Evolutionary conservation across 1,284 basidiomycete genomes (phyloP).

Genomic region (Sporisorium exsertum): DNA sequence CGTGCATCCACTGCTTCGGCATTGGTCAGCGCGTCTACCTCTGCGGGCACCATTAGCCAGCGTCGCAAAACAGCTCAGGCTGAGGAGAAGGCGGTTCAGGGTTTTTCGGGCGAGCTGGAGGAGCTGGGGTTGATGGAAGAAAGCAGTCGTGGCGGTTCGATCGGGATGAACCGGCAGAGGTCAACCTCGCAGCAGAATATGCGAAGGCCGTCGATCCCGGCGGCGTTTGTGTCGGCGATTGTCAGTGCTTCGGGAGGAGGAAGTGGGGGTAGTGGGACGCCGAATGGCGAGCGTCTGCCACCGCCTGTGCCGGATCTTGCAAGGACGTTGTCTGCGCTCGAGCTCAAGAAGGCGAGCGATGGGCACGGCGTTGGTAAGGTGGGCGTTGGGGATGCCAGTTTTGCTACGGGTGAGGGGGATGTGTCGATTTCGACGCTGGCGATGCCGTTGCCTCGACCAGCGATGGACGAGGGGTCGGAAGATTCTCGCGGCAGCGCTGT

Average conservation of each 20-base stretch:
- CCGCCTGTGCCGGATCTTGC: constrained; percentile 56
- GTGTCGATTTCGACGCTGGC: constrained; percentile 10
- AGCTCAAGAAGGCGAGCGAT: constrained; percentile 15
- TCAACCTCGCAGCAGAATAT: constrained; percentile 55
- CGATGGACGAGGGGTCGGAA: neutral
- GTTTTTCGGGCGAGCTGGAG: constrained; percentile 10
- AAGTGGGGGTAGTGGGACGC: neutral
- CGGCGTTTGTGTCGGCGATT: constrained; percentile 42
- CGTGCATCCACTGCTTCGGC: constrained; percentile 35
- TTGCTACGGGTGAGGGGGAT: constrained; percentile 8
- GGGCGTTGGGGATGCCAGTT: neutral
- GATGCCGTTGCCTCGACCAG: constrained; percentile 32
- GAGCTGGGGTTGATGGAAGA: constrained; percentile 5
- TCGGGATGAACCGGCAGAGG: constrained; percentile 36
- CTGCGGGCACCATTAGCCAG: constrained; percentile 53
- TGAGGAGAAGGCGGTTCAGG: neutral
- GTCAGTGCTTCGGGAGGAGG: constrained; percentile 3
- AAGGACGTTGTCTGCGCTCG: constrained; percentile 47
- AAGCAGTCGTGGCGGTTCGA: neutral
- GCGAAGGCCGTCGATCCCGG: constrained; percentile 51
- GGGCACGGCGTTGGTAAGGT: neutral
- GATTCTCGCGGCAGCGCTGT: neutral
- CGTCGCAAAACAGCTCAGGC: constrained; percentile 32
- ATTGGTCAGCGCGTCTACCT: constrained; percentile 35
- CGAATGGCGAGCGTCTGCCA: constrained; percentile 9